Evolutionary conservation across 371 early-diverging fungal species (phyloP), one percentile per base, ranked within the genome.

Genomic region (Fennellomyces sp.): DNA sequence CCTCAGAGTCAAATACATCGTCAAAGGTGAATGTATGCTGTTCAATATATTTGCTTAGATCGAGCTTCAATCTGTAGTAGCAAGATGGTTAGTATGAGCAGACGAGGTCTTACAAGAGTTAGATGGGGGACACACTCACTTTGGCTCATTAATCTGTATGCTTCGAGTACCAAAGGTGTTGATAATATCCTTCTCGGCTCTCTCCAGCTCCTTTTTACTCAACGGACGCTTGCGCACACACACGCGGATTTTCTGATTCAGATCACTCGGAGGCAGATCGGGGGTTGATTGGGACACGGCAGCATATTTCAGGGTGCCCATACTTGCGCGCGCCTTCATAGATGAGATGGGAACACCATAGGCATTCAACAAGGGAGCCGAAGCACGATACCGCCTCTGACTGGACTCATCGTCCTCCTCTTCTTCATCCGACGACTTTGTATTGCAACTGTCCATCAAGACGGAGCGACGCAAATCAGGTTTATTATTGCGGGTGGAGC

Each of bases 151-250:
- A 19, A 98, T 87, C 1, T 86, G 80, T 47, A 98, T 68, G 35
- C 84, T 85, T 27, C 93, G 70, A 3, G 85, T 76, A 12, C 91
- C 86, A 4, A 68, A 60, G 5, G 84, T 73, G 21, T 72, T 72
- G 1, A 93, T 91, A 60, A 97, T 91, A 69, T 98, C 98, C 55
- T 82, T 83, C 63, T 97, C 95, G 35, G 81, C 84, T 11, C 82
- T 76, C n/a, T 85, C 86, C 28, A 85, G 26, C 69, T 98, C 98
- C 65, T 92, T 93, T 58, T 72, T 78, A 73, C 80, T 95, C 47
- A 98, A 75, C 1, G 98, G 98, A 36, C 98, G 80, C 75, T 98
- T 98, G 56, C 98, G 86, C 21, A 97, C 97, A 66, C 97, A 97
- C 23, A 98, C 98, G 39, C 96, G 88, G 66, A 98, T 98, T 62